phyloP scores from a whole-genome alignment of 306 rosid genomes.

The Notholithocarpus densiflorus region DNA sequence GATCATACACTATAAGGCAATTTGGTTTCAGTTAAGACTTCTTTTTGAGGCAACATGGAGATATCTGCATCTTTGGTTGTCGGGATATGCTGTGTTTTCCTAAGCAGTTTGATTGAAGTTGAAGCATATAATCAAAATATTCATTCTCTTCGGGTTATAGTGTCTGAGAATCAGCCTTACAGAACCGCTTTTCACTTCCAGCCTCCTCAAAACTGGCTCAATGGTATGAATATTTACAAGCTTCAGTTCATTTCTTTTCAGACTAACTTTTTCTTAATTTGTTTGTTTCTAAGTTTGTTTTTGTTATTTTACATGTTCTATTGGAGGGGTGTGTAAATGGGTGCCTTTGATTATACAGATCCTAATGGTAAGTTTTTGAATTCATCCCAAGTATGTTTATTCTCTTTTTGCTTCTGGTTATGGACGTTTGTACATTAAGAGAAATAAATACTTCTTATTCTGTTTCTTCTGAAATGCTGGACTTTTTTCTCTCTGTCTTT shows the following conservation, averaged over 20 bases:
- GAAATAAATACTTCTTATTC: background rate
- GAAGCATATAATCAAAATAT: background rate
- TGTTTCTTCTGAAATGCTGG: background rate
- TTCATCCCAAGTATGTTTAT: background rate
- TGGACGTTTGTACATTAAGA: no score
- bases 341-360: conserved; percentile 37
- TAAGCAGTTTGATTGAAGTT: conserved; percentile 12
- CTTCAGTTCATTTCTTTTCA: background rate
- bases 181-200: conserved; percentile 37
- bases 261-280: conserved; percentile 15
- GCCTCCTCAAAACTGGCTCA: conserved; percentile 44
- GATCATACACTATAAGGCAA: no score
- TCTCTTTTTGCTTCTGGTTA: background rate
- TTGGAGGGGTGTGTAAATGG: conserved; percentile 14
- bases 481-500: no score
- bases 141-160: background rate
- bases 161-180: conserved; percentile 29
- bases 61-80: conserved; percentile 6
- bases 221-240: conserved; percentile 24
- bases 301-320: conserved; percentile 27
- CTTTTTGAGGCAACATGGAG: conserved; percentile 23
- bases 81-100: conserved; percentile 12
- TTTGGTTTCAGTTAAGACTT: conserved; percentile 1
- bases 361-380: conserved; percentile 44
- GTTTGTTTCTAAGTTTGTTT: conserved; percentile 1